These are phyloP conservation scores for Trametes cubensis DNA, from an alignment of 768 basidiomycete genomes.

Conservation along the genomic window DNA sequence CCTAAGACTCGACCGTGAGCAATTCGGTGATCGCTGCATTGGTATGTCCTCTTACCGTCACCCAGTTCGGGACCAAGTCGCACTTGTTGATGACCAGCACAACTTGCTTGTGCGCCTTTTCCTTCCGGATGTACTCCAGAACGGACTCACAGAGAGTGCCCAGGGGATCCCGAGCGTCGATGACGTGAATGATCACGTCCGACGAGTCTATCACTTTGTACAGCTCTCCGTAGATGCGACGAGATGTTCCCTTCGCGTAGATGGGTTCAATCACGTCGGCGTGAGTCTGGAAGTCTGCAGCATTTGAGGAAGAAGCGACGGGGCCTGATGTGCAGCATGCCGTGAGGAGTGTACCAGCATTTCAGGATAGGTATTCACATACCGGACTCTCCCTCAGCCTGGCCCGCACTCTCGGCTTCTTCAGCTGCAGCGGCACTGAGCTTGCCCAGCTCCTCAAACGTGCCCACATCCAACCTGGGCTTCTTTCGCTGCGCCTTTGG, in stretches of 20 bases:
- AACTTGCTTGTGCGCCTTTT: conserved; percentile 97
- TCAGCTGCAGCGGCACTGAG: conserved; percentile 57
- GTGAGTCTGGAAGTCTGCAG: conserved; percentile 59
- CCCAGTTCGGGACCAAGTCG: conserved; percentile 98
- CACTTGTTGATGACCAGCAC: conserved; percentile 98
- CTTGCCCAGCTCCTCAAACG: conserved; percentile 87
- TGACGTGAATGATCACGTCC: conserved; percentile 91
- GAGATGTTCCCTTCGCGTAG: conserved; percentile 92
- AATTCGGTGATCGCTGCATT: background rate
- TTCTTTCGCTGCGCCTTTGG: conserved; percentile 93
- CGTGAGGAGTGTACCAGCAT: background rate
- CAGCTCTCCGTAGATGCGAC: conserved; percentile 94
- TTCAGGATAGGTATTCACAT: background rate
- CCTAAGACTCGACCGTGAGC: conserved; percentile 47
- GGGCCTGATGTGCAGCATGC: conserved; percentile 41
- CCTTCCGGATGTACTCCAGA: conserved; percentile 90
- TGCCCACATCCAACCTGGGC: conserved; percentile 84
- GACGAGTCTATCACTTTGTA: conserved; percentile 99
- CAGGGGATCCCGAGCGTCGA: conserved; percentile 94
- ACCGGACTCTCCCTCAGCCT: conserved; percentile 51
- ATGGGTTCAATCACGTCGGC: conserved; percentile 88
- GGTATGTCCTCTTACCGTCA: conserved; percentile 65
- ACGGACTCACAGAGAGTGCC: conserved; percentile 96
- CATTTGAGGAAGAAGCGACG: conserved; percentile 45
- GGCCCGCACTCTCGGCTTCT: conserved; percentile 50